Base-by-base conservation (phyloP, 768 basidiomycete genomes). In the Mycena metata region DNA sequence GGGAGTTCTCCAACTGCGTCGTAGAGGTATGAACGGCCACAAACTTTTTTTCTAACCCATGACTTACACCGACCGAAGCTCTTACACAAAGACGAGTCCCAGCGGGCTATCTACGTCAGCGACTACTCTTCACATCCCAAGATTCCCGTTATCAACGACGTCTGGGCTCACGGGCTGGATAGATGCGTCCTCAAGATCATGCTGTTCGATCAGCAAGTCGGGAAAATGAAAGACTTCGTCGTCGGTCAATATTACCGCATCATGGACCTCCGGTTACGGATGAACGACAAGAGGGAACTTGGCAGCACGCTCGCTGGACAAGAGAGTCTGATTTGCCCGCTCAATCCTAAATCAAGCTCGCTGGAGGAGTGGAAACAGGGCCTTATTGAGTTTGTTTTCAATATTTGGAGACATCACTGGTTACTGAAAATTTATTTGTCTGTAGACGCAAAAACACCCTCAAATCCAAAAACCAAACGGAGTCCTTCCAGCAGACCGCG, bases 121-220 rank as follows among this genome's bases (percentile, higher is more conserved):
- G 91, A 93, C 75, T 92, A 91, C 72, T 90, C 90, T 2, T 74
- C 78, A 4, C 84, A 89, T 60, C 71, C 81, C 5, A 77, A 84
- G 57, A 77, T 91, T 41, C 73, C 78, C 6, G 64, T 72, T 21
- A 69, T 76, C 13, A 69, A 78, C 12, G 77, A 79, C 55, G 72
- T 77, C 24, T 86, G 85, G 83, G 78, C 83, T 3, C 62, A 59
- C n/a, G 79, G 81, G n/a, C 81, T 89, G n/a, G 79, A 84, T 42
- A 84, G 85, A 19, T 81, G 80, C 24, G 80, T 90, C 26, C 73
- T 90, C 61, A 88, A 85, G 67, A 82, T 92, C 49, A 75, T 78
- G 13, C 76, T 92, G 24, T 79, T 79, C n/a, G 84, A 88, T 26
- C 77, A 76, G 11, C 90, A 91, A 72, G 75, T 72, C 16, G 77